Conservation (phyloP, 225 moss, liverwort and hornwort species). For the Marchantia polymorpha region DNA sequence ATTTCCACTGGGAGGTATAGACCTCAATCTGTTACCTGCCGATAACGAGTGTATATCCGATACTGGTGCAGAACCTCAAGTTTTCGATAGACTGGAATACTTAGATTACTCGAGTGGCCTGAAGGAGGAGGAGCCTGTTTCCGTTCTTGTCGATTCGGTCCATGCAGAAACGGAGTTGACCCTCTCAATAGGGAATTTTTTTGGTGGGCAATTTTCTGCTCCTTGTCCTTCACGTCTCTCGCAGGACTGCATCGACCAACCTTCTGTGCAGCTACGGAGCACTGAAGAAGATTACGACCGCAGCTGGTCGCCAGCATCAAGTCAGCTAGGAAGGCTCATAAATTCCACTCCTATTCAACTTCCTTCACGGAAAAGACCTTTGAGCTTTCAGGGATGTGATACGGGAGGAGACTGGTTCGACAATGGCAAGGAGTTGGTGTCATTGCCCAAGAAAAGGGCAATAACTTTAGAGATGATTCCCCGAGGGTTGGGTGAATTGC, state of each 20-base stretch:
- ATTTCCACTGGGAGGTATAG: conserved; percentile 32
- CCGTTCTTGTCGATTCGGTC: background rate
- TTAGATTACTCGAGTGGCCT: background rate
- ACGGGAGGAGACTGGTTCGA: conserved; percentile 4
- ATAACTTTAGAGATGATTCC: conserved; percentile 24
- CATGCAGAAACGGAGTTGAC: conserved; percentile 8
- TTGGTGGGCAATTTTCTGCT: background rate
- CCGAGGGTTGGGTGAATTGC: conserved; percentile 29
- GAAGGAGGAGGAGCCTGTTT: background rate
- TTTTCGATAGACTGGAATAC: conserved; percentile 1
- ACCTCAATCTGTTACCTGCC: conserved; percentile 38
- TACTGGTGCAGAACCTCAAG: background rate
- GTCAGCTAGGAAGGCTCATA: background rate
- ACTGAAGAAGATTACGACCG: background rate
- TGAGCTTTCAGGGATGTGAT: conserved; percentile 10
- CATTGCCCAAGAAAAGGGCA: conserved; percentile 33
- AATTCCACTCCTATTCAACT: background rate
- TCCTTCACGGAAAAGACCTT: conserved; percentile 29
- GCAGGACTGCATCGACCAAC: background rate
- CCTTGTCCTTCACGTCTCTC: background rate
- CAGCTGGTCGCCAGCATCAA: background rate
- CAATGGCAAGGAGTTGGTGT: conserved; percentile 31
- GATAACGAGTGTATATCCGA: conserved; percentile 32
- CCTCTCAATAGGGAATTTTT: background rate
- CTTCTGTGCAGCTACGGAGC: background rate